phyloP scores from a whole-genome alignment of 768 basidiomycete genomes.

The Mycena filopes region DNA sequence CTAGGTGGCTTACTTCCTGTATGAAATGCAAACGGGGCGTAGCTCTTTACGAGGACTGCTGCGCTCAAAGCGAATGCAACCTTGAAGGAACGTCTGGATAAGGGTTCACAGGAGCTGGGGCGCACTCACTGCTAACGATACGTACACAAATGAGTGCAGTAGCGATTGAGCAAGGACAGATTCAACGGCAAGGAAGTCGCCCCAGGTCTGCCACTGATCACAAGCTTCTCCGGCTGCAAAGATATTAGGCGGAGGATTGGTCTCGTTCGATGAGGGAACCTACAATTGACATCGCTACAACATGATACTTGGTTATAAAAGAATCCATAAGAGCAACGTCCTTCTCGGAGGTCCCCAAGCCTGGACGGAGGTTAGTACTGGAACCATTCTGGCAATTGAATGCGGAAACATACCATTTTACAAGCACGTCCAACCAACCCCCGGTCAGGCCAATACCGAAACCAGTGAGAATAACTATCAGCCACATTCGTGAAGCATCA shows the following conservation, averaged over 20 bases:
- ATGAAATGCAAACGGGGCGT: conserved; percentile 82
- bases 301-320: conserved; percentile 80
- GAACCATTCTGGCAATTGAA: background rate
- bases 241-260: conserved; percentile 11
- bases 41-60: conserved; percentile 68
- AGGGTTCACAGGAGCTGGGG: background rate
- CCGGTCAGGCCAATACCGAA: conserved; percentile 75
- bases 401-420: conserved; percentile 66
- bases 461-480: conserved; percentile 74
- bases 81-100: conserved; percentile 44
- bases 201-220: conserved; percentile 76
- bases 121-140: conserved; percentile 66
- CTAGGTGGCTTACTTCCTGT: conserved; percentile 71
- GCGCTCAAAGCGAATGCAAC: conserved; percentile 71
- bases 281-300: conserved; percentile 73
- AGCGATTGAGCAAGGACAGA: conserved; percentile 70
- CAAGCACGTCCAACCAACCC: conserved; percentile 78
- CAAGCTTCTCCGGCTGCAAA: conserved; percentile 72
- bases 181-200: conserved; percentile 62
- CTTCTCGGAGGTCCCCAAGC: conserved; percentile 77
- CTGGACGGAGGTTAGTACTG: conserved; percentile 44
- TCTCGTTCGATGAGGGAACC: background rate
- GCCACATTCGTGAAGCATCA: conserved; percentile 71
- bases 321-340: conserved; percentile 73
- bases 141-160: conserved; percentile 73